phyloP scores from a whole-genome alignment of 225 moss, liverwort and hornwort genomes.

The Sphagnum contortum region DNA sequence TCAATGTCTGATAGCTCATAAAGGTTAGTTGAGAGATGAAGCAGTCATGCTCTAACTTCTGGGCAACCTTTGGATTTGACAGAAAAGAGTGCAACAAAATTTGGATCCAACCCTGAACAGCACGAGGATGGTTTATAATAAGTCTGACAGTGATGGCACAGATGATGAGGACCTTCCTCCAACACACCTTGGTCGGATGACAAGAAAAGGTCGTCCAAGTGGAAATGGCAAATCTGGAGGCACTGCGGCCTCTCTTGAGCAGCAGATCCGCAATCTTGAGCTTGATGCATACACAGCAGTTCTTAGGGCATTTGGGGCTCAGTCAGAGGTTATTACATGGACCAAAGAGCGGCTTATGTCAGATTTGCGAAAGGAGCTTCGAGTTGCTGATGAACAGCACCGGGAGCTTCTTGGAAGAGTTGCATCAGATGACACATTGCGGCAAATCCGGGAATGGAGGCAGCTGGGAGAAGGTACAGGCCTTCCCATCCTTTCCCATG shows the following conservation, averaged over 20 bases:
- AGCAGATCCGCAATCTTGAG: conserved; percentile 79
- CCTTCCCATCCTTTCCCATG: conserved; percentile 32
- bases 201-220: conserved; percentile 65
- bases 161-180: conserved; percentile 93
- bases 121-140: conserved; percentile 36
- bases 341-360: conserved; percentile 79
- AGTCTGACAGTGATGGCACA: conserved; percentile 57
- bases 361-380: conserved; percentile 76
- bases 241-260: conserved; percentile 40
- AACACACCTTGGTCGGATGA: conserved; percentile 37
- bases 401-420: conserved; percentile 73
- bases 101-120: too few species aligned
- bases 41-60: too few species aligned
- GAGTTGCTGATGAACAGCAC: conserved; percentile 89
- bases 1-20: too few species aligned
- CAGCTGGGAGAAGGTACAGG: conserved; percentile 45
- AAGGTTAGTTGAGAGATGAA: too few species aligned
- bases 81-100: too few species aligned
- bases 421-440: conserved; percentile 47
- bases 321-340: conserved; percentile 84
- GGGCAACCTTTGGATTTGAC: too few species aligned
- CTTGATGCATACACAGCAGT: conserved; percentile 81
- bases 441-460: conserved; percentile 68
- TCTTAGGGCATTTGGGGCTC: conserved; percentile 83
- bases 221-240: conserved; percentile 72